Evolutionary conservation across 805 yeast species (phyloP).

Genomic region (Yamadazyma kitorensis): DNA sequence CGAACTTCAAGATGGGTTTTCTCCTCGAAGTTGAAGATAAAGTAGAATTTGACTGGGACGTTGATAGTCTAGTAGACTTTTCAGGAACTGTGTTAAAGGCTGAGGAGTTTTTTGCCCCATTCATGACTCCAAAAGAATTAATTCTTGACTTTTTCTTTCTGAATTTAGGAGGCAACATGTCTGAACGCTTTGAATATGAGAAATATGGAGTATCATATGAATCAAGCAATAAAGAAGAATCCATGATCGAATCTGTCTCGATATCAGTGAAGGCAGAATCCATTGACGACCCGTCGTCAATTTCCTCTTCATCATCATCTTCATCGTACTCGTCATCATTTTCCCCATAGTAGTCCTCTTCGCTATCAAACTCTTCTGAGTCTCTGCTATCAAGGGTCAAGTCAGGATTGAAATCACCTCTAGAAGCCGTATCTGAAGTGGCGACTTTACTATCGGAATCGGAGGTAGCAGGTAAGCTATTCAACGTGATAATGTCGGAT

Average conservation of each 20-base stretch:
- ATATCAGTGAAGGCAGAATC: slow-evolving; percentile 46
- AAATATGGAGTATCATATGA: slow-evolving; percentile 16
- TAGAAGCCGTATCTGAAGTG: too few relatives aligned
- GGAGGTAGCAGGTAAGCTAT: too few relatives aligned
- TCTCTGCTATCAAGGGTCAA: slow-evolving; percentile 10
- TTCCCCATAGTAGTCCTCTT: slow-evolving; percentile 15
- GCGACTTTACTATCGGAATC: too few relatives aligned
- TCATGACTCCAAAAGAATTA: slow-evolving; percentile 3
- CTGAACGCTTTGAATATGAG: slow-evolving; percentile 6
- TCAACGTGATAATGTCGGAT: background rate
- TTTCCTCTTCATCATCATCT: slow-evolving; percentile 25
- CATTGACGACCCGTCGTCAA: slow-evolving; percentile 25
- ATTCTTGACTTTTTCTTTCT: slow-evolving; percentile 9
- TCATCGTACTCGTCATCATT: slow-evolving; percentile 22
- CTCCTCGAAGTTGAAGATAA: background rate
- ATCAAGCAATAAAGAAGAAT: slow-evolving; percentile 22
- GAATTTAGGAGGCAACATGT: slow-evolving; percentile 7
- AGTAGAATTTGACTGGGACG: background rate
- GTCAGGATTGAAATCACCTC: slow-evolving; percentile 6
- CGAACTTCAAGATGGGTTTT: background rate
- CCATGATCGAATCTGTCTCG: slow-evolving; percentile 37
- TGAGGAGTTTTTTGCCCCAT: slow-evolving; percentile 1
- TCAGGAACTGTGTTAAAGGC: slow-evolving; percentile 3
- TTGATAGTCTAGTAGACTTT: background rate
- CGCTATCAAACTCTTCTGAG: slow-evolving; percentile 1